These are phyloP conservation scores for Coccomyxa sp. DNA, from an alignment of 139 green algal species.

Conservation along the genomic window DNA sequence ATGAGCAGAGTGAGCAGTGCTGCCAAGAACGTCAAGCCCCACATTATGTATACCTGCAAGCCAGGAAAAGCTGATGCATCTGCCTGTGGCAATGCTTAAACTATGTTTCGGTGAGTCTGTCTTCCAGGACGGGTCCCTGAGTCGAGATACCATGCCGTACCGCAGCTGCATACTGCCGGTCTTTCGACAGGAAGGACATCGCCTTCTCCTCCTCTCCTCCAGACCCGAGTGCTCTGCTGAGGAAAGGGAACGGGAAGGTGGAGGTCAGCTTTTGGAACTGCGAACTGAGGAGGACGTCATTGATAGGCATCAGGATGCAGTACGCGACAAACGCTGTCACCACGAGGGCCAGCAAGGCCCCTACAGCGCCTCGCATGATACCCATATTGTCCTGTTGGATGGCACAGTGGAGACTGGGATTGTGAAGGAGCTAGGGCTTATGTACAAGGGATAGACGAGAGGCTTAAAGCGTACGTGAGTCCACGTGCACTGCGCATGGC, in stretches of 20 bases:
- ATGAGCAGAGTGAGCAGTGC: constrained; percentile 1
- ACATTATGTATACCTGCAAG: constrained; percentile 2
- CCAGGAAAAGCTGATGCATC: too few relatives aligned
- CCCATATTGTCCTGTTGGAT: too few relatives aligned
- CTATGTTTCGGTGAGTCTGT: too few relatives aligned
- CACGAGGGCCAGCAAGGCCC: not conserved
- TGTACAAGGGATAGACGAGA: too few relatives aligned
- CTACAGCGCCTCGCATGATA: not conserved
- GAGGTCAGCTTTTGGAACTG: not conserved
- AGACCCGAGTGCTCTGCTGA: not conserved
- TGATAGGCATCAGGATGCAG: not conserved
- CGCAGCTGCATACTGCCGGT: not conserved
- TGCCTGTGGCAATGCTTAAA: too few relatives aligned
- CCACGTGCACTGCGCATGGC: too few relatives aligned
- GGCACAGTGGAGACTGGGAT: too few relatives aligned
- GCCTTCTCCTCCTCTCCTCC: not conserved
- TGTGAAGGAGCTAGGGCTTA: too few relatives aligned
- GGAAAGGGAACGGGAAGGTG: not conserved
- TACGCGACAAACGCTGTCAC: not conserved
- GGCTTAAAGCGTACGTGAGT: too few relatives aligned
- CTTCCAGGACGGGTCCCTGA: too few relatives aligned
- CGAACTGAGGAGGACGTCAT: not conserved
- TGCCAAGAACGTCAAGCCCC: constrained; percentile 7
- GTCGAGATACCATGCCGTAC: too few relatives aligned
- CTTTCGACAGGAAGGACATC: not conserved